A percentile compares a stretch with the other conserved stretches of the same genome.
phyloP scores from a whole-genome alignment of 2,329 filamentous ascomycete species.

The Diplodia sapinea region DNA sequence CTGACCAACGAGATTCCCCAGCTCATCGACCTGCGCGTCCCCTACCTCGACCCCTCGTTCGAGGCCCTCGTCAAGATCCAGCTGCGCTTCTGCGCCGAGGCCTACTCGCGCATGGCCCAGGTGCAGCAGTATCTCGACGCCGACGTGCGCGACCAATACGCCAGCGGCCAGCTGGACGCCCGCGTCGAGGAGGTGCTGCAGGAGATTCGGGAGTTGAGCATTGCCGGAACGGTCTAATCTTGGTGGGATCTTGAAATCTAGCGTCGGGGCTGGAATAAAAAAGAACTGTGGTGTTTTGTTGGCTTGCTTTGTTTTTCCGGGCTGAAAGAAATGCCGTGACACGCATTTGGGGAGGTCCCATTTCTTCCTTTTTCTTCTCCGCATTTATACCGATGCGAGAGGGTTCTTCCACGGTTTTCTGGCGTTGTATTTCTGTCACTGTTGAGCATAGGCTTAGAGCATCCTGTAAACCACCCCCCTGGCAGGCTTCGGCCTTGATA shows the following conservation, averaged over 20 bases:
- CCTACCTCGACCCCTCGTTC: slow-evolving; percentile 95
- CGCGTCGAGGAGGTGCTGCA: slow-evolving; percentile 94
- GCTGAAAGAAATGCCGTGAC: not conserved
- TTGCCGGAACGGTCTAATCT: slow-evolving; percentile 69
- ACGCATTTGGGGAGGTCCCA: not conserved
- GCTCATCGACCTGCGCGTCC: slow-evolving; percentile 93
- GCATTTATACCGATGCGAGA: slow-evolving; percentile 1
- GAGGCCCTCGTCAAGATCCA: slow-evolving; percentile 99
- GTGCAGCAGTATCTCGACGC: slow-evolving; percentile 98
- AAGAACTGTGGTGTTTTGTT: not conserved
- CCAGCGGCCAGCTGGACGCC: slow-evolving; percentile 86
- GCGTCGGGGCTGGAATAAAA: not conserved
- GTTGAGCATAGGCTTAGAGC: not conserved
- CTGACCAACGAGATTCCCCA: slow-evolving; percentile 91
- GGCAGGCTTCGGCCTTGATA: not conserved
- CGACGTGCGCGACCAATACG: slow-evolving; percentile 94
- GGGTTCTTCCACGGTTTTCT: not conserved
- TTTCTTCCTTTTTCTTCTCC: not conserved
- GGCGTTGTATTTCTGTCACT: not conserved
- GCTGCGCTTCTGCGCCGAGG: slow-evolving; percentile 94
- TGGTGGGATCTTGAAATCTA: not conserved
- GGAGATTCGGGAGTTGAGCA: slow-evolving; percentile 96
- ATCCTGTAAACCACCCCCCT: not conserved
- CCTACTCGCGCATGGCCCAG: slow-evolving; percentile 97
- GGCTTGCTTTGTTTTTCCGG: not conserved